Conservation (phyloP, 1,284 basidiomycete species). For the Salmacisia buchloeana region DNA sequence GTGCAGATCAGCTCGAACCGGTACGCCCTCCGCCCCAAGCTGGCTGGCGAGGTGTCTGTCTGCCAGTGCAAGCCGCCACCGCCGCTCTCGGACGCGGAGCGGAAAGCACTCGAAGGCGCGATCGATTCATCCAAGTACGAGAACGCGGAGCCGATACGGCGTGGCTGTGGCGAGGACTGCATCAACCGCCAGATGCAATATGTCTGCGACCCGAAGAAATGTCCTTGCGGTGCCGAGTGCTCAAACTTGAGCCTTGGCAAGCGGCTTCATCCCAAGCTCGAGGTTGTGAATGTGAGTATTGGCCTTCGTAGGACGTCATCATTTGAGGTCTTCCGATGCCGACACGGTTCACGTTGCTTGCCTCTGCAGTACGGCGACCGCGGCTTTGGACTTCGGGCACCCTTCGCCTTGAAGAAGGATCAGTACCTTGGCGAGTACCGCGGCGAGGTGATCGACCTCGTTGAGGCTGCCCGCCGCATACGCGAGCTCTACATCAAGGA, state of each 20-base stretch:
- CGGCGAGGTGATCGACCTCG: constrained; percentile 40
- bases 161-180: constrained; percentile 31
- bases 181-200: constrained; percentile 41
- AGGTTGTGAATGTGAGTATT: constrained; percentile 24
- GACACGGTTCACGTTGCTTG: not conserved
- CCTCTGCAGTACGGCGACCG: constrained; percentile 27
- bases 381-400: constrained; percentile 39
- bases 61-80: constrained; percentile 32
- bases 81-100: not conserved
- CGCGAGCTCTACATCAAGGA: constrained; percentile 32
- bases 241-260: constrained; percentile 41
- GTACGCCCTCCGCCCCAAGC: constrained; percentile 29
- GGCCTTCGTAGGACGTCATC: not conserved
- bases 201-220: constrained; percentile 38
- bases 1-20: constrained; percentile 33
- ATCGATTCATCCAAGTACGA: not conserved
- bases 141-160: not conserved
- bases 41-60: constrained; percentile 33
- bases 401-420: constrained; percentile 27
- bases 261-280: constrained; percentile 25
- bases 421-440: constrained; percentile 44
- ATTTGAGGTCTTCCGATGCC: not conserved
- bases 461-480: constrained; percentile 32
- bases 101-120: not conserved
- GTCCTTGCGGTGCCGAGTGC: constrained; percentile 38